Evolutionary conservation across 2,329 filamentous ascomycete genomes (phyloP), one percentile per base, ranked within the genome.

Genomic region (Talaromyces atroroseus): DNA sequence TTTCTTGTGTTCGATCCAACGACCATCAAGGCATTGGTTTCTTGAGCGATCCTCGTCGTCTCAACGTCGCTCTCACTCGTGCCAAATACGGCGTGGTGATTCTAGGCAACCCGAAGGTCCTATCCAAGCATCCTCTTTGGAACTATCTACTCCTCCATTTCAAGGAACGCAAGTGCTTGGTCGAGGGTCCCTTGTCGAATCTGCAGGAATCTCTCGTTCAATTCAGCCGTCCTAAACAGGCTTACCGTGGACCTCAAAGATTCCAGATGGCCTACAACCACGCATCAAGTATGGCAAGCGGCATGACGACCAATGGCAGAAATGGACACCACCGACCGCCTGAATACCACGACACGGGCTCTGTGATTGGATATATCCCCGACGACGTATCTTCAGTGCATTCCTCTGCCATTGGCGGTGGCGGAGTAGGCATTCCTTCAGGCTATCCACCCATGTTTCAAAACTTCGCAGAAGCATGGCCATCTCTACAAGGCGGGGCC

Each of bases 11-110:
- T 51, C 90, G 94, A 69, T 97, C 92, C 70, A 99, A 99, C 71
- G 94, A 99, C 66, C 95, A 97, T 71, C 94, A 99, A 72, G 94
- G 94, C 63, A 99, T 99, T 66, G 94, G 94, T 76, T 99, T 99
- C 83, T 79, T 99, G 79, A 97, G 92, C 59, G 94, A 99, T 65
- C 94, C 94, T 52, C 90, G 94, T 63, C 92, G 94, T 80, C 85
- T 99, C 66, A 99, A 99, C 69, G 94, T 99, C 21, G 94, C 92
- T 40, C 82, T 99, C 63, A 99, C 94, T 51, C 90, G 94, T 78
- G 94, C 94, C 60, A 97, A 96, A 75, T 99, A 92, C 67, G 94
- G 94, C 58, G 79, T 97, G 32, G 94, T 96, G 59, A 96, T 99
- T 68, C 85, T 99, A 8, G 94, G 94, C 61, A 99, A 99, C 68